phyloP scores from a whole-genome alignment of 106 monocot species.

The Xerophyta viscosa region DNA sequence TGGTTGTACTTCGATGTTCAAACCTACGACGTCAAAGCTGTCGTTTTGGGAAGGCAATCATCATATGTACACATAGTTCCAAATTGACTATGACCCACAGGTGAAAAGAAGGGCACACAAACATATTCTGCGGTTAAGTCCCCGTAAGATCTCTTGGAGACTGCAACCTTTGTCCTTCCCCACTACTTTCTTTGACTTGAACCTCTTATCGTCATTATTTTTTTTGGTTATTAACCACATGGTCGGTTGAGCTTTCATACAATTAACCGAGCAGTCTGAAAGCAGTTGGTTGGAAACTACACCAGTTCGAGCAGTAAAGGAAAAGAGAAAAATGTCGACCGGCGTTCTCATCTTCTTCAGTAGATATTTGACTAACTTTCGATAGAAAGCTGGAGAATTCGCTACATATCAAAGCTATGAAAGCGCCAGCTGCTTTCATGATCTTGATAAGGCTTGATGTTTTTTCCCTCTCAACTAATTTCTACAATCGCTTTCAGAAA shows the following conservation, averaged over 20 bases:
- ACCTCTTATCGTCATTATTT: not conserved
- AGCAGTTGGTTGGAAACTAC: not conserved
- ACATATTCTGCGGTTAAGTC: not conserved
- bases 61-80: not conserved
- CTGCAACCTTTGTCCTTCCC: constrained; percentile 4
- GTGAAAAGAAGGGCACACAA: not conserved
- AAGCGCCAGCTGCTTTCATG: not conserved
- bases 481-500: not conserved
- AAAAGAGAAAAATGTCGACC: not conserved
- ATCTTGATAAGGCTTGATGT: not conserved
- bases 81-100: constrained; percentile 2
- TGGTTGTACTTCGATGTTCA: no score
- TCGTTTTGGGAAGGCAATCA: not conserved
- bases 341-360: not conserved
- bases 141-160: constrained; percentile 11
- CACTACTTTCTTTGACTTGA: constrained; percentile 9
- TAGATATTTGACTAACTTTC: not conserved
- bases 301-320: not conserved
- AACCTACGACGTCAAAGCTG: not conserved
- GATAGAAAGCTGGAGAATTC: not conserved
- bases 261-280: not conserved
- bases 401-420: not conserved
- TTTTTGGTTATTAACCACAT: not conserved
- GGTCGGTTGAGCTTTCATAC: not conserved
- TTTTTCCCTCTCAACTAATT: not conserved